Base-by-base conservation (phyloP, 331 rosid genomes). In the Saraca asoca region DNA sequence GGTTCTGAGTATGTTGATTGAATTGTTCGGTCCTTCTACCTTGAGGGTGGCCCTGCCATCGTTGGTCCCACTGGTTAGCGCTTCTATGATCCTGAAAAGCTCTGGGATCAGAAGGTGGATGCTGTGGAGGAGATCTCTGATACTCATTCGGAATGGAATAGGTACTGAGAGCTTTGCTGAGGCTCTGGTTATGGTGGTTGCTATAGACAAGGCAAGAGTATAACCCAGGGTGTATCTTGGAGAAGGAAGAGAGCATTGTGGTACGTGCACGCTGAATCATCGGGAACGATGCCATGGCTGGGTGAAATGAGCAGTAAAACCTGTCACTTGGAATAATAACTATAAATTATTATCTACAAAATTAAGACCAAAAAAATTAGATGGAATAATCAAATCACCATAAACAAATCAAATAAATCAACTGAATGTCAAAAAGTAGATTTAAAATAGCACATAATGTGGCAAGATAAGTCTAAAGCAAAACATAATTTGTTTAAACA, bases 261-360 rank as follows among this genome's bases (percentile, higher is more conserved):
- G 33, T 51, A 50, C 76, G 70, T 17, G 68, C 44, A 9, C 84
- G 71, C 29, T 84, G 69, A 52, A 73, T 80, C 54, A 70, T 80
- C 78, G 69, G 48, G 41, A 76, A 48, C 53, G 88, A 73, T 54
- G 82, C 82, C 88, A 83, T 83, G 53, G 68, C 51, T 58, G 72
- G n/a, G 16, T 17, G 52, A 50, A 20, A 7, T 14, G 8, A 70
- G 68, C 53, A 61, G n/a, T n/a, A n/a, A n/a, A n/a, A n/a, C n/a
- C n/a, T n/a, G n/a, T n/a, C n/a, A n/a, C n/a, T n/a, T n/a, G n/a
- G n/a, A n/a, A n/a, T n/a, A n/a, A n/a, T n/a, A n/a, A n/a, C n/a
- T n/a, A n/a, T n/a, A n/a, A n/a, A n/a, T n/a, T n/a, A n/a, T n/a
- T n/a, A n/a, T n/a, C n/a, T n/a, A n/a, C n/a, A n/a, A n/a, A n/a